phyloP scores from a whole-genome alignment of 768 basidiomycete genomes.

The Lactifluus hygrophoroides region DNA sequence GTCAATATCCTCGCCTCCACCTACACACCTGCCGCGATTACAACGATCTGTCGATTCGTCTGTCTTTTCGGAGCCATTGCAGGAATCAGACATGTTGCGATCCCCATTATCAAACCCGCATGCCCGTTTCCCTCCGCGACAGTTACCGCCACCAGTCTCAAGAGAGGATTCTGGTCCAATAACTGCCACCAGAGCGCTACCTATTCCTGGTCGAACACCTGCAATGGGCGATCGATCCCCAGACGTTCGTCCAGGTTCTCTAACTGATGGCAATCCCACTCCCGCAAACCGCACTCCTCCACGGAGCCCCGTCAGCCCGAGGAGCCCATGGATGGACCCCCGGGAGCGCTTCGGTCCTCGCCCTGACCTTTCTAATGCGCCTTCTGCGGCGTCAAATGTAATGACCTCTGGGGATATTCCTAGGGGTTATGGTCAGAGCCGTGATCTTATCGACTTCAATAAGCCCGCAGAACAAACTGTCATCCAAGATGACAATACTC shows the following conservation, averaged over 20 bases:
- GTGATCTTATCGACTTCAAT: conserved; percentile 17
- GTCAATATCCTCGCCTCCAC: conserved; percentile 4
- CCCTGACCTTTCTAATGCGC: conserved; percentile 6
- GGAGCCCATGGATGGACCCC: conserved; percentile 34
- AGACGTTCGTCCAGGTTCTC: conserved; percentile 3
- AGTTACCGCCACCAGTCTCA: conserved; percentile 13
- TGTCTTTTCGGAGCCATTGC: conserved; percentile 21
- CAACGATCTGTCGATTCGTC: conserved; percentile 18
- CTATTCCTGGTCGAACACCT: conserved; percentile 14
- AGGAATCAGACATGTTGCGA: conserved; percentile 32
- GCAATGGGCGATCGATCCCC: conserved; percentile 16
- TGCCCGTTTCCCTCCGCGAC: conserved; percentile 15
- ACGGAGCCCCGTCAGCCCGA: conserved; percentile 52
- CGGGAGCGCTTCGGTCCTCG: conserved; percentile 26
- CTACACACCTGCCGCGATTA: background rate
- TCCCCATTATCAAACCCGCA: conserved; percentile 35
- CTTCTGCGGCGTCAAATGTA: background rate
- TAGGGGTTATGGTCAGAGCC: conserved; percentile 5
- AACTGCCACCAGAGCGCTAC: conserved; percentile 8
- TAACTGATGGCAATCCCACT: background rate
- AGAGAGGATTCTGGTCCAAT: conserved; percentile 10
- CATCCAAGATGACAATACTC: conserved; percentile 16
- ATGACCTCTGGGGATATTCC: background rate
- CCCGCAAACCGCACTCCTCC: conserved; percentile 35
- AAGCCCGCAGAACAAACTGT: conserved; percentile 15